phyloP scores from a whole-genome alignment of 2,329 filamentous ascomycete species.

The Thielaviopsis ethacetica region DNA sequence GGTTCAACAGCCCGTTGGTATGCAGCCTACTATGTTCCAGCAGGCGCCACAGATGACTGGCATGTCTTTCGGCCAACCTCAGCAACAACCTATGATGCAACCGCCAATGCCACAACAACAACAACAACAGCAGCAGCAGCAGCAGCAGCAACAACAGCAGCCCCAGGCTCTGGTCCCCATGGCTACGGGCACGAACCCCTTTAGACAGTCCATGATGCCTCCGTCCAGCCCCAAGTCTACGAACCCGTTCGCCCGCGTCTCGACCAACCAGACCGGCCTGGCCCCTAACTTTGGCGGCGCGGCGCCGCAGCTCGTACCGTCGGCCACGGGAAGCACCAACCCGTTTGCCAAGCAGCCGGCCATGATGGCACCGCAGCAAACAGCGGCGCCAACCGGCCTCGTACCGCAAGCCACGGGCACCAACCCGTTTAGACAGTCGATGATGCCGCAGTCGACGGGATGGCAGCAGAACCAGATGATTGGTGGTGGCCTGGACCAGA shows the following conservation, averaged over 20 bases:
- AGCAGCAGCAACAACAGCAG: conserved; percentile 20
- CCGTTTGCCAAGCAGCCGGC: conserved; percentile 37
- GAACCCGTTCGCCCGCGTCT: conserved; percentile 67
- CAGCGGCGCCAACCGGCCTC: conserved; percentile 34
- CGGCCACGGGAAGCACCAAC: conserved; percentile 37
- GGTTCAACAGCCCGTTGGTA: conserved; percentile 16
- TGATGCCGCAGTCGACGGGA: conserved; percentile 76
- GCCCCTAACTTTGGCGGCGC: conserved; percentile 2
- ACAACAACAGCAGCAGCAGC: conserved; percentile 22
- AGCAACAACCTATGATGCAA: conserved; percentile 16
- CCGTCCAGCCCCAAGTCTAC: conserved; percentile 49
- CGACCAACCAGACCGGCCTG: neutral
- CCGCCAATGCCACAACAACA: conserved; percentile 17
- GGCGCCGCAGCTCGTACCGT: conserved; percentile 28
- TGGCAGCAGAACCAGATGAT: conserved; percentile 71
- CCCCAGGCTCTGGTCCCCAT: conserved; percentile 20
- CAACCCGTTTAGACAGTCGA: conserved; percentile 86
- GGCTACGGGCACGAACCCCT: conserved; percentile 57
- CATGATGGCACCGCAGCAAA: conserved; percentile 20
- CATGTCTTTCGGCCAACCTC: conserved; percentile 14
- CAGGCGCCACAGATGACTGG: conserved; percentile 1
- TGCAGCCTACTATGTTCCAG: conserved; percentile 17
- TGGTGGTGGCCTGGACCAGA: conserved; percentile 62
- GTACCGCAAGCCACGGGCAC: conserved; percentile 72
- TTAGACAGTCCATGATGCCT: conserved; percentile 72